Evolutionary conservation across 352 stramenopile genomes (phyloP).

Genomic region (Globisporangium rhizosaccharum): DNA sequence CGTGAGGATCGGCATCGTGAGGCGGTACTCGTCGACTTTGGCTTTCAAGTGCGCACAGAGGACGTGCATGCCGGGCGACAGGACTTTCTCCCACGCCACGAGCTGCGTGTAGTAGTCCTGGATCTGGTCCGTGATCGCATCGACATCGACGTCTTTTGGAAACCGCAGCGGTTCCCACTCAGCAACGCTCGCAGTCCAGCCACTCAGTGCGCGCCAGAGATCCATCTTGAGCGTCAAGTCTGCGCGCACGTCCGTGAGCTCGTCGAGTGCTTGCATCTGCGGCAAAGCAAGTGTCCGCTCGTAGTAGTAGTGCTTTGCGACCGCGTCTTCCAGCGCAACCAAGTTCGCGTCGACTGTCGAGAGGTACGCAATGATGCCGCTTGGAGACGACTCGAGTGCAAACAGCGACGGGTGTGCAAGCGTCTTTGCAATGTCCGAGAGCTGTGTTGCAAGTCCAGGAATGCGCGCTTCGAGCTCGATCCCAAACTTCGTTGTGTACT

Average conservation of each 20-base stretch:
- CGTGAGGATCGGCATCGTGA: slow-evolving; percentile 71
- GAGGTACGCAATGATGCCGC: slow-evolving; percentile 47
- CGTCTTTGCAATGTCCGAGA: slow-evolving; percentile 25
- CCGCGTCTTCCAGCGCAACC: slow-evolving; percentile 23
- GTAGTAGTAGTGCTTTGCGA: slow-evolving; percentile 39
- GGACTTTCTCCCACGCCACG: slow-evolving; percentile 39
- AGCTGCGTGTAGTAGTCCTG: slow-evolving; percentile 48
- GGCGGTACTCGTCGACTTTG: slow-evolving; percentile 76
- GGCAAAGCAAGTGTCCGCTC: slow-evolving; percentile 56
- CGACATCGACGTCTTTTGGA: slow-evolving; percentile 60
- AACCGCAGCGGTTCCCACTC: slow-evolving; percentile 53
- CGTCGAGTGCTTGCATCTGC: slow-evolving; percentile 71
- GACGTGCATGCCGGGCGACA: slow-evolving; percentile 37
- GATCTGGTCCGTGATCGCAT: slow-evolving; percentile 62
- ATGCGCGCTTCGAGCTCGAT: slow-evolving; percentile 63
- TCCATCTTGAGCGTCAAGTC: slow-evolving; percentile 79
- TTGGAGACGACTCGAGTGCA: slow-evolving; percentile 36
- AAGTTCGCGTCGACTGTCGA: slow-evolving; percentile 27
- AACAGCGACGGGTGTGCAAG: slow-evolving; percentile 40
- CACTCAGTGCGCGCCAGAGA: slow-evolving; percentile 70
- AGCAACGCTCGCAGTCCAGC: slow-evolving; percentile 49
- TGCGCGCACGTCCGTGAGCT: slow-evolving; percentile 54
- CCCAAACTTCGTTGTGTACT: slow-evolving; percentile 73
- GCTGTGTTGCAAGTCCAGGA: slow-evolving; percentile 27
- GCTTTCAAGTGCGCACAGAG: slow-evolving; percentile 62